Evolutionary conservation across 2,329 filamentous ascomycete species (phyloP), one percentile per base, ranked within the genome.

Genomic region (Sporothrix schenckii): DNA sequence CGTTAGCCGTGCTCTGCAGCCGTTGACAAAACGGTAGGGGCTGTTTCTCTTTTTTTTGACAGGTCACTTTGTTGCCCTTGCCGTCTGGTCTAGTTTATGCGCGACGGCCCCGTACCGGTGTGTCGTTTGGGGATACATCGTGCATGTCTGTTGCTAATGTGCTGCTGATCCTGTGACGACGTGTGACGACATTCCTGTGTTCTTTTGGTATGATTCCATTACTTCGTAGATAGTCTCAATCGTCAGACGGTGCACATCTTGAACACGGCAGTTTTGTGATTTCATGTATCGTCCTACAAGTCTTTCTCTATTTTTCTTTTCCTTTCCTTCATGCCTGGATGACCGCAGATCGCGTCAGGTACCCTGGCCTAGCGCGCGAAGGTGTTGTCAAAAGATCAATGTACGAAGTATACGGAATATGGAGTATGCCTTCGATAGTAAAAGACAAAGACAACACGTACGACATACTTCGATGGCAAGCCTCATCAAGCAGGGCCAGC

Each of bases 91-190:
- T 41, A 13, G 41, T 13, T 16, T 34, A 34, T 49, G 21, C 24
- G 44, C 50, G 39, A n/a, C 44, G 44, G 61, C 58, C 47, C 58
- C 41, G 58, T 66, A 66, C 61, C 41, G 61, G 41, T 44, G 30
- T 54, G 50, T 54, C 66, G 16, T 44, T 56, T 56, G 34, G 14
- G 58, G 58, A 24, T 61, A 10, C 58, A 47, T 54, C 21, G 50
- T 24, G 24, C 16, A 1, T 54, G 44, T n/a, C 13, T 66, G 13
- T 65, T 65, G 27, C n/a, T n/a, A n/a, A 10, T 7, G 21, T 61
- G 54, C 54, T 60, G 34, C 5, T 34, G 34, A 34, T 34, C 34
- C 34, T 7, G 34, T 34, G 34, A 34, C 27, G 13, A 14, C 34
- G 4, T 7, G 34, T 34, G 34, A 34, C 27, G 13, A 3, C 41